Base-by-base conservation (phyloP, 495 filamentous ascomycete species). In the Letharia lupina region DNA sequence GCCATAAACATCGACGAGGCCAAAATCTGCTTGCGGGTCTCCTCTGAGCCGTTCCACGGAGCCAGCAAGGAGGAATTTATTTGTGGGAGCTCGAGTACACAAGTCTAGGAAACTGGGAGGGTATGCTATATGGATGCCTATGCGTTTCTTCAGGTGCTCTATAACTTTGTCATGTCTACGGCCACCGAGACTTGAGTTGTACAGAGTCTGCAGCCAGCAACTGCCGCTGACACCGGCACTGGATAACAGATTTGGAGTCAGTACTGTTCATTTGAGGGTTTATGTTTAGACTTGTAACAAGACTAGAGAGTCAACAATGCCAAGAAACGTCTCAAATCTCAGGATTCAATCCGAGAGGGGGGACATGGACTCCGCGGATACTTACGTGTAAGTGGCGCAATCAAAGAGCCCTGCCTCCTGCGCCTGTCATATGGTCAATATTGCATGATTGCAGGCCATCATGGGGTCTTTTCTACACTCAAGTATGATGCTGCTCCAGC, bases 201-300 rank as follows among this genome's bases (percentile, higher is more conserved):
- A 97, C 12, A 98, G 80, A 3, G 90, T 81, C 75, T 97, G 93
- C 41, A 97, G 78, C 94, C 94, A 98, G 74, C 94, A 97, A 69
- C 90, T 94, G 6, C 94, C 94, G 71, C 89, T 93, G 20, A 98
- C 94, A 11, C 94, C 94, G 35, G 94, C 91, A 33, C 40, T 61
- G 59, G 6, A 44, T 13, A 0, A 31, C 3, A 6, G 0, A 44
- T 3, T 16, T 8, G 39, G 23, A 61, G 42, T 61, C 39, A 61
- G 40, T 74, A 96, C 88, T 39, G 88, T 81, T 5, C 39, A 37
- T 12, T 37, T 20, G 7, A 37, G 20, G 15, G 54, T 7, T 57
- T 2, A 37, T 57, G 9, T 18, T 5, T 0, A 37, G 5, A 0
- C 31, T 9, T 37, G 33, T 1, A 37, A 56, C 8, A 12, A 2